Evolutionary conservation across 495 filamentous ascomycete genomes (phyloP).

Genomic region (Aspergillus conjunctus): DNA sequence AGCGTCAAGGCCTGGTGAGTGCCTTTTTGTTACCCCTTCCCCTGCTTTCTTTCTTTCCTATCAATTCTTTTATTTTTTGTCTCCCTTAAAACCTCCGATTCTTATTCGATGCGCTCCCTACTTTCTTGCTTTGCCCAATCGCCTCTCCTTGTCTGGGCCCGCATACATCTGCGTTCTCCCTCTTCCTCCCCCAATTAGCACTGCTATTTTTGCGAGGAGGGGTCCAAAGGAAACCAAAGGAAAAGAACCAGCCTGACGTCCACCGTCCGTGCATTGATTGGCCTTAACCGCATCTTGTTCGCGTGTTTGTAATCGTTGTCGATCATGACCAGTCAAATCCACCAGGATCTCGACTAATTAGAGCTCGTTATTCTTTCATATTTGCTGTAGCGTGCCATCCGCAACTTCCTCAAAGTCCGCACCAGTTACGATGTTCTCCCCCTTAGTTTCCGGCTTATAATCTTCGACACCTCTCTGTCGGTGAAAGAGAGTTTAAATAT

Average conservation of each 20-base stretch:
- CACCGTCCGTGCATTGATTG: constrained; percentile 6
- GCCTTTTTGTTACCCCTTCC: constrained; percentile 19
- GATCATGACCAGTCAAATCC: constrained; percentile 2
- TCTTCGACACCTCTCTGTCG: constrained; percentile 90
- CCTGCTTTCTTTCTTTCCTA: constrained; percentile 7
- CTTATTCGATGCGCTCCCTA: constrained; percentile 8
- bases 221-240: neutral
- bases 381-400: constrained; percentile 71
- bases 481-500: constrained; percentile 98
- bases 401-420: constrained; percentile 94
- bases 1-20: constrained; percentile 89
- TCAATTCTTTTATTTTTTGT: constrained; percentile 14
- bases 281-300: constrained; percentile 1
- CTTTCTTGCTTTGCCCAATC: neutral
- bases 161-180: constrained; percentile 4
- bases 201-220: neutral
- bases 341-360: constrained; percentile 35
- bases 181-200: neutral
- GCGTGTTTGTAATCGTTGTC: constrained; percentile 12
- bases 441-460: constrained; percentile 93
- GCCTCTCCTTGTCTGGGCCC: constrained; percentile 15
- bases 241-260: neutral
- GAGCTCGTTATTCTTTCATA: constrained; percentile 23
- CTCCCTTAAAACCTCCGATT: neutral
- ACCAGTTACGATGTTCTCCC: constrained; percentile 98